These are phyloP conservation scores for Zygoascus sp. DNA, from an alignment of 1,139 yeast species.

Conservation along the genomic window DNA sequence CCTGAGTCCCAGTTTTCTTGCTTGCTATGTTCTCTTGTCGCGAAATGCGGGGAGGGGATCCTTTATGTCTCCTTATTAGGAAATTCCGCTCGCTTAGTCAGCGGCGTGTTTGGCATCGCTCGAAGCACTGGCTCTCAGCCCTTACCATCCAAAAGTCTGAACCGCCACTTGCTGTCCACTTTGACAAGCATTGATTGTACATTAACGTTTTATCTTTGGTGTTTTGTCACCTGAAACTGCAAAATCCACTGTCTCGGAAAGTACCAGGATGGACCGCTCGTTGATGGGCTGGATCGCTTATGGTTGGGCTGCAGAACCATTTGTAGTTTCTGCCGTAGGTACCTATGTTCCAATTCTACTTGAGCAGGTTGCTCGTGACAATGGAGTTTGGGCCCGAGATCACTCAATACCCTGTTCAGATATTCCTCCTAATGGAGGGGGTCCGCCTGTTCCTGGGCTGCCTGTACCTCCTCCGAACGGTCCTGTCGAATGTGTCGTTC, in stretches of 20 bases:
- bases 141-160: too few relatives aligned
- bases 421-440: constrained; percentile 32
- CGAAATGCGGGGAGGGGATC: too few relatives aligned
- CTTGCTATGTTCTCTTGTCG: too few relatives aligned
- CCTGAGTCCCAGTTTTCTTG: too few relatives aligned
- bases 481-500: constrained; percentile 39
- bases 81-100: too few relatives aligned
- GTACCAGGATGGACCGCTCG: constrained; percentile 20
- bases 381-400: constrained; percentile 55
- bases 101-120: too few relatives aligned
- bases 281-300: constrained; percentile 43
- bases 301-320: constrained; percentile 70
- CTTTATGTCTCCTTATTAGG: not conserved
- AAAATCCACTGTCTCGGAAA: not conserved
- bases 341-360: constrained; percentile 64
- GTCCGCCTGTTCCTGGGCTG: constrained; percentile 27
- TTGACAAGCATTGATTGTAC: too few relatives aligned
- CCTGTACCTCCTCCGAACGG: constrained; percentile 21
- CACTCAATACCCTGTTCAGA: constrained; percentile 43
- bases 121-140: too few relatives aligned
- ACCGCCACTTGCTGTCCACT: too few relatives aligned
- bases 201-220: too few relatives aligned
- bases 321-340: constrained; percentile 65
- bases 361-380: constrained; percentile 61
- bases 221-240: too few relatives aligned